Base-by-base conservation (phyloP, 2,329 filamentous ascomycete genomes). In the Talaromyces marneffei region DNA sequence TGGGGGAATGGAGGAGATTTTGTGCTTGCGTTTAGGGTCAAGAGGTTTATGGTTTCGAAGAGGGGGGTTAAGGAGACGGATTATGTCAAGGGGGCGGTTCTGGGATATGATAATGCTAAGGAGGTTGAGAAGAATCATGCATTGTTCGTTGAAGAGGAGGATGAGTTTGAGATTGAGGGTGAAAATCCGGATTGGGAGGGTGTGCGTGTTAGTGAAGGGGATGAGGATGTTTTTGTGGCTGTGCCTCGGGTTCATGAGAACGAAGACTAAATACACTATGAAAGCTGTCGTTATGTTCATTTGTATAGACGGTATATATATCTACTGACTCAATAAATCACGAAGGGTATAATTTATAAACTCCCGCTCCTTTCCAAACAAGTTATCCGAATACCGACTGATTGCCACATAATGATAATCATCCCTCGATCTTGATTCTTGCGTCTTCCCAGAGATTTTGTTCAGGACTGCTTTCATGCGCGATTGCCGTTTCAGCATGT, bases 281-380 rank as follows among this genome's bases (percentile, higher is more conserved):
- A 9, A 12, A 42, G 39, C 39, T 42, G 39, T 42, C 18, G 18
- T 42, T 23, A 23, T 42, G 7, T 35, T 40, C n/a, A n/a, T n/a
- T n/a, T n/a, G n/a, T n/a, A n/a, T n/a, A n/a, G n/a, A n/a, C n/a
- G n/a, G n/a, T n/a, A n/a, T n/a, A n/a, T n/a, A 18, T 18, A 40
- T 23, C 44, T 46, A 53, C 48, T 23, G 27, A 53, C 48, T 53
- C 48, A 53, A 35, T 33, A 53, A 35, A 35, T 53, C 48, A 33
- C 48, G 48, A 53, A 53, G 48, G 48, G 48, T 53, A 53, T 20
- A 53, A 16, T 53, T 53, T 23, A 53, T 53, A 20, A 53, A 35
- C 27, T 52, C 48, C 48, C n/a, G 48, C 27, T 53, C 31, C 31
- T 35, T 31, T 27, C 48, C 48, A 53, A 53, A 53, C 31, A 53